phyloP scores from a whole-genome alignment of 345 rosid genomes.

The Abelmoschus esculentus region DNA sequence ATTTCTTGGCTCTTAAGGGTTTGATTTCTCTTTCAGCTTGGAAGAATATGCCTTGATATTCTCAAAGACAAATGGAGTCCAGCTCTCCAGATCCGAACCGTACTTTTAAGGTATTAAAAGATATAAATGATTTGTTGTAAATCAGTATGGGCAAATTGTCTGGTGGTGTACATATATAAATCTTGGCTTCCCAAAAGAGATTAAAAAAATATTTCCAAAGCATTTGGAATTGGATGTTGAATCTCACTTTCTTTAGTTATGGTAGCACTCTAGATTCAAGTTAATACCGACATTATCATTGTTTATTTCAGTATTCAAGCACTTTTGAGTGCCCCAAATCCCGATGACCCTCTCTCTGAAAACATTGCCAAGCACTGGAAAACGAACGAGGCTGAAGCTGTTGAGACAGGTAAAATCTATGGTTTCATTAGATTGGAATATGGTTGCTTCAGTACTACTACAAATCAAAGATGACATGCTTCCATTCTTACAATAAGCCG shows the following conservation, averaged over 20 bases:
- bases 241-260: background rate
- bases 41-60: no score
- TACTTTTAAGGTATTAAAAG: no score
- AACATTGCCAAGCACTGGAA: slow-evolving; percentile 99
- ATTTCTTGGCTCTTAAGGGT: no score
- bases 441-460: background rate
- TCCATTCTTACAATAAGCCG: background rate
- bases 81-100: no score
- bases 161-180: no score
- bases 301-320: slow-evolving; percentile 74
- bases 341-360: slow-evolving; percentile 97
- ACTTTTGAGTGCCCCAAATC: slow-evolving; percentile 94
- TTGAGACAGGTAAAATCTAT: slow-evolving; percentile 68
- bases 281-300: background rate
- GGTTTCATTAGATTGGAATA: background rate
- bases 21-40: no score
- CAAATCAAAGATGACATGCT: background rate
- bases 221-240: background rate
- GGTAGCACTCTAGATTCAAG: background rate
- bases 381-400: slow-evolving; percentile 90
- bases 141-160: no score
- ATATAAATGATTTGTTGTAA: no score
- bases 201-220: background rate
- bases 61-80: no score
- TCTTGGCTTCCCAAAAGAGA: no score